Evolutionary conservation across 2,329 filamentous ascomycete genomes (phyloP).

Genomic region (Fusarium gaditjirri): DNA sequence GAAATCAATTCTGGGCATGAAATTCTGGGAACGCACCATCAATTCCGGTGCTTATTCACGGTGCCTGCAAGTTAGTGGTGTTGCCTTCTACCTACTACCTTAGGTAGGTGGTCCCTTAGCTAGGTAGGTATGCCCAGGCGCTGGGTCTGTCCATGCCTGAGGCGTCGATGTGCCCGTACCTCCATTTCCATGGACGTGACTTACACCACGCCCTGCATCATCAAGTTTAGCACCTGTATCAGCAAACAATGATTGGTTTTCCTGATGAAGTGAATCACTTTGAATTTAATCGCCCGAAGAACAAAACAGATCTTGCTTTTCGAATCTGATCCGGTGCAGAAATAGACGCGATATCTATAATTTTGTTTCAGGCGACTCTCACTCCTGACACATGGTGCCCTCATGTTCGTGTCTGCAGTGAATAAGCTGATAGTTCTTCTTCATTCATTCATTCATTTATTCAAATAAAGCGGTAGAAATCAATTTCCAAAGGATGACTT

Average conservation of each 20-base stretch:
- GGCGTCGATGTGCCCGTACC: slow-evolving; percentile 5
- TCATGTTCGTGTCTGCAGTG: slow-evolving; percentile 17
- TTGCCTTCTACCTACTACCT: neutral
- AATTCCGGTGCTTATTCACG: neutral
- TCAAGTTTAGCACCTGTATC: neutral
- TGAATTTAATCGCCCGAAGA: neutral
- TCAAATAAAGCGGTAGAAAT: slow-evolving; percentile 14
- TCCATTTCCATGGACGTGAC: slow-evolving; percentile 1
- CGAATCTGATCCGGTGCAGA: neutral
- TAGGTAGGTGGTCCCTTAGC: too few relatives aligned
- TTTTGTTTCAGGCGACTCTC: slow-evolving; percentile 3
- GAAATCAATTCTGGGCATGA: neutral
- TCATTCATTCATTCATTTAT: neutral
- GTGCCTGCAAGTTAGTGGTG: neutral
- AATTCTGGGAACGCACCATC: neutral
- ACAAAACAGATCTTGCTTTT: neutral
- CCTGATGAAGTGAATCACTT: neutral
- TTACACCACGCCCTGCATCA: slow-evolving; percentile 11
- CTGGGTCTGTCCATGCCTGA: slow-evolving; percentile 22
- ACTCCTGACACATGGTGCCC: neutral
- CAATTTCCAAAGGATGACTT: neutral
- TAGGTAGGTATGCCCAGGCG: neutral
- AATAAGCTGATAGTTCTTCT: slow-evolving; percentile 14
- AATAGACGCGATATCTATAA: neutral
- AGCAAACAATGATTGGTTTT: neutral